Evolutionary conservation across 768 basidiomycete genomes (phyloP).

Genomic region (Rhodotorula graminis): DNA sequence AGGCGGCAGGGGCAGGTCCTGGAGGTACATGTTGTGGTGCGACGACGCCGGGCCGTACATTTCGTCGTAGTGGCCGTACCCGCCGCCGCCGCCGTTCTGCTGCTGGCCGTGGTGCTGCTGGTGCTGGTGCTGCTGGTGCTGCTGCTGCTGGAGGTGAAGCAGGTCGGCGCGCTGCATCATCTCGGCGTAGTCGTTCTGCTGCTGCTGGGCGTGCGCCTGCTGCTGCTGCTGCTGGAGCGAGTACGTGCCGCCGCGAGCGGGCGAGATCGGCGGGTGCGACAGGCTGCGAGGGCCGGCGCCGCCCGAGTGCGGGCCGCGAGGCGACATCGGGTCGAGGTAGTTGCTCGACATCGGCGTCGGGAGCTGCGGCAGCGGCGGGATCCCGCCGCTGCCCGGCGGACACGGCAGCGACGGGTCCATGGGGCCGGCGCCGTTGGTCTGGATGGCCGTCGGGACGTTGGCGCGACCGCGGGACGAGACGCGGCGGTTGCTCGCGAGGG

Average conservation of each 20-base stretch:
- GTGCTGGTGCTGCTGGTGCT: slow-evolving; percentile 10
- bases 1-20: slow-evolving; percentile 2
- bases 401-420: slow-evolving; percentile 7
- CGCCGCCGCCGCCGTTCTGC: background rate
- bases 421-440: background rate
- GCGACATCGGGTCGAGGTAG: slow-evolving; percentile 27
- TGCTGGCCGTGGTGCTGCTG: slow-evolving; percentile 34
- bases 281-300: slow-evolving; percentile 37
- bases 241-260: slow-evolving; percentile 3
- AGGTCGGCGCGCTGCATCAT: slow-evolving; percentile 32
- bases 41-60: background rate
- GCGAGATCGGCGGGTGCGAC: slow-evolving; percentile 22
- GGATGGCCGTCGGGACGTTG: slow-evolving; percentile 16
- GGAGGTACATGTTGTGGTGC: slow-evolving; percentile 1
- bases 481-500: slow-evolving; percentile 26
- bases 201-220: slow-evolving; percentile 27
- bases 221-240: slow-evolving; percentile 29
- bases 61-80: slow-evolving; percentile 7
- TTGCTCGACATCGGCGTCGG: slow-evolving; percentile 24
- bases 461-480: slow-evolving; percentile 25
- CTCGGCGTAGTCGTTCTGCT: slow-evolving; percentile 25
- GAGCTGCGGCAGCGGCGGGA: slow-evolving; percentile 28
- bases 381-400: slow-evolving; percentile 23
- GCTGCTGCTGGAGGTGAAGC: slow-evolving; percentile 34
- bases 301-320: slow-evolving; percentile 8